A percentile compares a stretch with the other conserved stretches of the same genome.
These are phyloP conservation scores for Lecanicillium sp. DNA, from an alignment of 2,329 filamentous ascomycete genomes.

Conservation along the genomic window DNA sequence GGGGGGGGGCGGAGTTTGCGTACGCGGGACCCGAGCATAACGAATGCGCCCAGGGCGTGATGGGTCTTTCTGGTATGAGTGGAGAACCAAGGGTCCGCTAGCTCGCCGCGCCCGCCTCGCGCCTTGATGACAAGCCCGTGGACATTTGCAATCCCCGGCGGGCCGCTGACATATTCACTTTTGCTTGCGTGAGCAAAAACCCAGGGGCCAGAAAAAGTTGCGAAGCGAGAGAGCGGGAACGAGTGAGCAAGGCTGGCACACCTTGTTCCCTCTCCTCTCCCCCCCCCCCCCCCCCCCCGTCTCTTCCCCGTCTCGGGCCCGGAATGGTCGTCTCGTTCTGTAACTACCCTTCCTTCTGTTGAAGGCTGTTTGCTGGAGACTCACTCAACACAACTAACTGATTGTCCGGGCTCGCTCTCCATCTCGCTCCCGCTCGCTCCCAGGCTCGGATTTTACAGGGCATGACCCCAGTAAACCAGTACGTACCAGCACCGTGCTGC, in stretches of 20 bases:
- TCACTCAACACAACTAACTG: too few relatives aligned
- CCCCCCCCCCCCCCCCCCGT: too few relatives aligned
- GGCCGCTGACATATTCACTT: constrained; percentile 7
- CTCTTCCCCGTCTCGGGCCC: too few relatives aligned
- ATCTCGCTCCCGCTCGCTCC: constrained; percentile 4
- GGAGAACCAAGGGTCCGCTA: background rate
- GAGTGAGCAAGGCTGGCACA: too few relatives aligned
- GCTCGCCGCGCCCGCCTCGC: background rate
- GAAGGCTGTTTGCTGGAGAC: too few relatives aligned
- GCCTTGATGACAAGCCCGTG: constrained; percentile 11
- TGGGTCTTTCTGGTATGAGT: background rate
- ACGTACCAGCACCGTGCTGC: background rate
- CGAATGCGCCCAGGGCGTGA: background rate
- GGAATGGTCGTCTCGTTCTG: too few relatives aligned
- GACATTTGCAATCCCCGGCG: constrained; percentile 14
- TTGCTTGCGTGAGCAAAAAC: background rate
- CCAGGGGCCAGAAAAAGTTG: background rate
- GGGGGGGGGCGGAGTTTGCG: constrained; percentile 26
- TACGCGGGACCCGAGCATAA: constrained; percentile 26
- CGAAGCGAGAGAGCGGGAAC: too few relatives aligned
- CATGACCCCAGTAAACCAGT: background rate
- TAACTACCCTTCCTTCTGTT: too few relatives aligned
- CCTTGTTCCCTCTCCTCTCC: too few relatives aligned
- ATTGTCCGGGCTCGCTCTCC: background rate
- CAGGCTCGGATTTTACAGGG: constrained; percentile 1